phyloP scores from a whole-genome alignment of 352 stramenopile genomes.

The Globisporangium alternatum region DNA sequence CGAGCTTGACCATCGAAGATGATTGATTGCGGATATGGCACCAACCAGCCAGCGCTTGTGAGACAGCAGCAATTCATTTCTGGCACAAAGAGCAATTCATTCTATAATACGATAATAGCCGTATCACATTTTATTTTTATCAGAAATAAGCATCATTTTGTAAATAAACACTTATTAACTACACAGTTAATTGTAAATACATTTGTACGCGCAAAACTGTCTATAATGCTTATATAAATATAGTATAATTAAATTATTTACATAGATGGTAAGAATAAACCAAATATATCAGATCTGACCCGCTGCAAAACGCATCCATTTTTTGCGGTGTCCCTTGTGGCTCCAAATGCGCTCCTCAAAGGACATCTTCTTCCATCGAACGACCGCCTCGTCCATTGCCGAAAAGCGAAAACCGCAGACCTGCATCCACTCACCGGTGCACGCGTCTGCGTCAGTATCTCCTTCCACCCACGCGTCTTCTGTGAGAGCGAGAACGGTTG shows the following conservation, averaged over 20 bases:
- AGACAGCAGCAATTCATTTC: not conserved
- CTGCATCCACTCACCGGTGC: not conserved
- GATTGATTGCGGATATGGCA: slow-evolving; percentile 3
- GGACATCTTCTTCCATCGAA: slow-evolving; percentile 7
- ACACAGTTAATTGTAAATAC: too few species aligned
- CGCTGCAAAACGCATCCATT: slow-evolving; percentile 3
- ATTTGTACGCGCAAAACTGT: too few species aligned
- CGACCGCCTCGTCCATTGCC: not conserved
- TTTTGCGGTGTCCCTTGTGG: slow-evolving; percentile 1
- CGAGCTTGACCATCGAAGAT: slow-evolving; percentile 7
- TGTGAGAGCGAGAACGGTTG: not conserved
- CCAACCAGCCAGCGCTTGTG: slow-evolving; percentile 8
- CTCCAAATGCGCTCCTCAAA: slow-evolving; percentile 4
- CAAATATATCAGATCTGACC: not conserved
- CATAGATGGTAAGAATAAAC: too few species aligned
- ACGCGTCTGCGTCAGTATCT: not conserved
- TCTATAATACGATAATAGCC: not conserved
- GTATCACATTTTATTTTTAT: not conserved
- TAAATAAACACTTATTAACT: too few species aligned
- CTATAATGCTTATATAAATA: too few species aligned
- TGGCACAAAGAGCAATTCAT: not conserved
- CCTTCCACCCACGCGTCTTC: not conserved
- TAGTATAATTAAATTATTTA: too few species aligned
- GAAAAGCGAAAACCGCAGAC: slow-evolving; percentile 9
- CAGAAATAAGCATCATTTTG: not conserved